Percentiles rank a stretch among this genome's conserved stretches.
These are phyloP conservation scores for Candida insectalens DNA, from an alignment of 805 yeast species.

Conservation along the genomic window DNA sequence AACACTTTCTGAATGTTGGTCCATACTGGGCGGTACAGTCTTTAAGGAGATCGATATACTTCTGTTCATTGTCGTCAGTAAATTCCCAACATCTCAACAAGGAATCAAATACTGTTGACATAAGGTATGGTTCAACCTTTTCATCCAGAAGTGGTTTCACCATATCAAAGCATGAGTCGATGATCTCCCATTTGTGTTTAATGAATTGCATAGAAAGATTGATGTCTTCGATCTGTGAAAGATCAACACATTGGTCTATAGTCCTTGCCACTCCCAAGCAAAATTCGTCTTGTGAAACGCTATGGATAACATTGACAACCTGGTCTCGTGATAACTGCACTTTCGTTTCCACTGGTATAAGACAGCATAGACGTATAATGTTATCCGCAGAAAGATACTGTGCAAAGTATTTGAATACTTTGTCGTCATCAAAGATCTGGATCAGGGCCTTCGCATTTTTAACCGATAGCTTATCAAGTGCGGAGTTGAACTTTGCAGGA, in stretches of 20 bases:
- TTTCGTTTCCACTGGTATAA: slow-evolving; percentile 3
- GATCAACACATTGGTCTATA: slow-evolving; percentile 15
- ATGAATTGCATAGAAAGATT: slow-evolving; percentile 22
- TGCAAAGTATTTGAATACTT: slow-evolving; percentile 7
- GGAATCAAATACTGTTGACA: slow-evolving; percentile 15
- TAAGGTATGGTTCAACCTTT: slow-evolving; percentile 11
- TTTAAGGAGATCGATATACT: slow-evolving; percentile 8
- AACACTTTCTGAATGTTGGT: slow-evolving; percentile 11
- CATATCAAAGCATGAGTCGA: slow-evolving; percentile 13
- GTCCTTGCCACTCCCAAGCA: slow-evolving; percentile 15
- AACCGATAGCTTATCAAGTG: slow-evolving; percentile 16
- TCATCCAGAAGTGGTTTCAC: slow-evolving; percentile 6
- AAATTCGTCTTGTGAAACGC: slow-evolving; percentile 14
- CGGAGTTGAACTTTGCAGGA: slow-evolving; percentile 13
- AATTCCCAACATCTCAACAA: slow-evolving; percentile 16
- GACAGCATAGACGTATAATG: slow-evolving; percentile 17
- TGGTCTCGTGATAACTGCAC: slow-evolving; percentile 2
- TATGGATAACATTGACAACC: slow-evolving; percentile 6
- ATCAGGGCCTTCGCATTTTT: slow-evolving; percentile 14
- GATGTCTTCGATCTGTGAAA: slow-evolving; percentile 18
- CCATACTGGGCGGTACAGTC: slow-evolving; percentile 6
- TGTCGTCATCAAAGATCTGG: slow-evolving; percentile 11
- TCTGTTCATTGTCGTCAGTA: slow-evolving; percentile 3
- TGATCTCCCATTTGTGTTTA: slow-evolving; percentile 15
- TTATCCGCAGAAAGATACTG: slow-evolving; percentile 19